Base-by-base conservation (phyloP, 805 yeast genomes). In the Sugiyamaella marilandica region DNA sequence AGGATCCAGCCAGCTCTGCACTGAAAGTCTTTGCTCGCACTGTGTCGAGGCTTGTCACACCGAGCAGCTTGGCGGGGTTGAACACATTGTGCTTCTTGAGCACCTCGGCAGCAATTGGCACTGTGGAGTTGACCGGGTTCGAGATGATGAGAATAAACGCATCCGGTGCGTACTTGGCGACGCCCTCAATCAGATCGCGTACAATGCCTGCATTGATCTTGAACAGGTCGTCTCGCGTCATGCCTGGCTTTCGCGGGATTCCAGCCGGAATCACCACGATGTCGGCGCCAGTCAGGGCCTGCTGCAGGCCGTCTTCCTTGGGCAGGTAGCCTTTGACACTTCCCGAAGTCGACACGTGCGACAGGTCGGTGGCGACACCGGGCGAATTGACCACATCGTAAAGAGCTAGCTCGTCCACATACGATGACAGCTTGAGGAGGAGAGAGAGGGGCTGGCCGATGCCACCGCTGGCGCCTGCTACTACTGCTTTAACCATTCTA, bases 61-160 rank as follows among this genome's bases (percentile, higher is more conserved):
- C 97, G 62, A 90, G 83, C 58, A 90, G 75, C 63, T 80, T 81
- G 62, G 75, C 74, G 51, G 96, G 85, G 69, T 89, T 79, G 67
- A 78, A 85, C 45, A 80, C 83, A 54, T 83, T 83, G 65, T 76
- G 72, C 68, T 79, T 76, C 74, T 82, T 80, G 65, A 90, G 79
- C 34, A 86, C 82, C 72, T 87, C 89, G 51, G 86, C 87, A 49
- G 89, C 88, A 61, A 90, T 84, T 48, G 97, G 96, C 26, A 90
- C 95, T 9, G 95, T 85, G 21, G 96, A 87, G 77, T 90, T 90
- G 62, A 90, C 95, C 4, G 97, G 97, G 77, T 90, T 90, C 46
- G 96, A 87, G 65, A 90, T 90, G 61, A 91, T 80, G 64, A 88
- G 76, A 16, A 88, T 81, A 61, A 84, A 82, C 1, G 95, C 94